phyloP scores from a whole-genome alignment of 305 asterid genomes.

The Fraxinus latifolia region DNA sequence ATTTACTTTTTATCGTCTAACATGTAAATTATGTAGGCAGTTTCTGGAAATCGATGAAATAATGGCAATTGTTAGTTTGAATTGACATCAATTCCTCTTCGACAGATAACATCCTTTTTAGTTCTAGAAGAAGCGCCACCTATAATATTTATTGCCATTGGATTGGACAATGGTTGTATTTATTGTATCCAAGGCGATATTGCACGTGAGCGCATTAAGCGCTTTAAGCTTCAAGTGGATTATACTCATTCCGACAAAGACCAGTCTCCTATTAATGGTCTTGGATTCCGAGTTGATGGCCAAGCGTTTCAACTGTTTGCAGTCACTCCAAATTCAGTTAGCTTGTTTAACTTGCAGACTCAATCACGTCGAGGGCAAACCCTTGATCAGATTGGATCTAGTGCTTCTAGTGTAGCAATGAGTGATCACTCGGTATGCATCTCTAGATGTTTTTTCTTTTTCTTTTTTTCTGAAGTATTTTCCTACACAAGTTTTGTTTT shows the following conservation, averaged over 20 bases:
- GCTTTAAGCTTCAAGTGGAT: conserved; percentile 79
- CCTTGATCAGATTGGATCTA: conserved; percentile 87
- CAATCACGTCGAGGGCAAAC: conserved; percentile 69
- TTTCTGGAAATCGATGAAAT: background rate
- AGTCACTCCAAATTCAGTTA: conserved; percentile 82
- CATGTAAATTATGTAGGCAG: background rate
- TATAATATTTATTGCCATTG: conserved; percentile 79
- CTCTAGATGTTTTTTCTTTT: conserved; percentile 10
- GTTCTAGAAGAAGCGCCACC: conserved; percentile 95
- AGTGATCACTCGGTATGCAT: conserved; percentile 73
- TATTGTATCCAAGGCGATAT: conserved; percentile 97
- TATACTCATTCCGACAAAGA: conserved; percentile 39
- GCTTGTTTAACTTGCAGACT: conserved; percentile 68
- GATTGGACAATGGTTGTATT: conserved; percentile 80
- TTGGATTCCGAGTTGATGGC: conserved; percentile 88
- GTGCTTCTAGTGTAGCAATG: conserved; percentile 73
- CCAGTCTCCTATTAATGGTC: conserved; percentile 60
- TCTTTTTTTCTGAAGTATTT: background rate
- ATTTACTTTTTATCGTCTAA: background rate
- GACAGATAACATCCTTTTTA: conserved; percentile 78
- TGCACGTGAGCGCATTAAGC: conserved; percentile 92
- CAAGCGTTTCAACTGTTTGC: conserved; percentile 77
- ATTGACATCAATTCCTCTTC: conserved; percentile 19
- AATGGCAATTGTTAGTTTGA: conserved; percentile 5
- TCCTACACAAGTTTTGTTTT: conserved; percentile 3